phyloP scores from a whole-genome alignment of 2,329 filamentous ascomycete genomes.

The Leptographium procerum region DNA sequence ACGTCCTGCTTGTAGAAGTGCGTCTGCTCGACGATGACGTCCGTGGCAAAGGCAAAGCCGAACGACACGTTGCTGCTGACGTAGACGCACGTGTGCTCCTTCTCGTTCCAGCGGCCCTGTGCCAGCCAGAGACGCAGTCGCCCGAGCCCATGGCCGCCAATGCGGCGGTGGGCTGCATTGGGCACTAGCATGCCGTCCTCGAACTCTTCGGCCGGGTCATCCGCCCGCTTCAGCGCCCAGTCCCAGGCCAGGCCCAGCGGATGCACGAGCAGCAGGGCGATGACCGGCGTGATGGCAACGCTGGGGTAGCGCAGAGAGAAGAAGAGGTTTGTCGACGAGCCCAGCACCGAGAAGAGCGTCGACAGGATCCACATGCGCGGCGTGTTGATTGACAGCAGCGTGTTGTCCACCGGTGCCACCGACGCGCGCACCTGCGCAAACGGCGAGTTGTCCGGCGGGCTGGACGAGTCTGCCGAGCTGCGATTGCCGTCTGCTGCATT shows the following conservation, averaged over 20 bases:
- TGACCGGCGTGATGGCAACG: constrained; percentile 80
- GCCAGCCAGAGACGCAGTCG: constrained; percentile 61
- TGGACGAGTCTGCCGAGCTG: constrained; percentile 27
- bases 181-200: constrained; percentile 26
- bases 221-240: constrained; percentile 53
- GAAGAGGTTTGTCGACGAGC: constrained; percentile 76
- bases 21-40: constrained; percentile 83
- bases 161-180: constrained; percentile 7
- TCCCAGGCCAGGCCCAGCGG: constrained; percentile 77
- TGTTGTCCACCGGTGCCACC: constrained; percentile 65
- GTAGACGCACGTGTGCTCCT: constrained; percentile 81
- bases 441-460: constrained; percentile 59
- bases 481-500: neutral
- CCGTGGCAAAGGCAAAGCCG: constrained; percentile 79
- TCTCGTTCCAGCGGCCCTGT: constrained; percentile 76
- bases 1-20: constrained; percentile 80
- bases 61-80: constrained; percentile 86
- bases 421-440: constrained; percentile 73
- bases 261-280: constrained; percentile 74
- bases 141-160: constrained; percentile 11
- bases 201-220: constrained; percentile 37
- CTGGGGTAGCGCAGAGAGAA: constrained; percentile 86
- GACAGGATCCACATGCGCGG: constrained; percentile 80
- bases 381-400: constrained; percentile 70
- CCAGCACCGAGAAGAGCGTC: constrained; percentile 68